Conservation (phyloP, 1,139 yeast species). For the Geotrichum histeridarum region DNA sequence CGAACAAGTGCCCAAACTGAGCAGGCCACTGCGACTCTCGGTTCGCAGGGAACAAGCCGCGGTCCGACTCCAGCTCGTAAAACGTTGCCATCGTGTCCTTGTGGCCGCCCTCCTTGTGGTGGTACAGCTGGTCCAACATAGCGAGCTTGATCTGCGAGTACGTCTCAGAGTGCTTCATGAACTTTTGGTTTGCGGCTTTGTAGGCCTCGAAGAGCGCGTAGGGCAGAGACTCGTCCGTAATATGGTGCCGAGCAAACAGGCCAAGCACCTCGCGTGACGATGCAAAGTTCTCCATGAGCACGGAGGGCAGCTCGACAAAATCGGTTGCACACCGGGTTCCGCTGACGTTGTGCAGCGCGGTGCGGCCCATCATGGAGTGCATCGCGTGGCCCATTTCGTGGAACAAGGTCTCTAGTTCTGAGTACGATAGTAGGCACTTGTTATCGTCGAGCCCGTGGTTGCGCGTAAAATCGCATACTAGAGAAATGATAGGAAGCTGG, state of each 20-base stretch:
- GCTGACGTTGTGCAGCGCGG: constrained; percentile 81
- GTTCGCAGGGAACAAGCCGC: constrained; percentile 37
- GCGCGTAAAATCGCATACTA: constrained; percentile 77
- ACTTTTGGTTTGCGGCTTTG: constrained; percentile 46
- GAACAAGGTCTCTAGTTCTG: constrained; percentile 87
- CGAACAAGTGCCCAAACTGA: constrained; percentile 85
- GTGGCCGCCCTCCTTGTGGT: constrained; percentile 38
- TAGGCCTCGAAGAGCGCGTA: constrained; percentile 21
- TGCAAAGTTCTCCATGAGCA: constrained; percentile 89
- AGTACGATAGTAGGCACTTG: constrained; percentile 54
- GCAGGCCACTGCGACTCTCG: constrained; percentile 81
- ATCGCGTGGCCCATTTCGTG: constrained; percentile 99
- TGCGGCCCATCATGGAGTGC: constrained; percentile 94
- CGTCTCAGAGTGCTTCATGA: constrained; percentile 65
- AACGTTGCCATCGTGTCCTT: constrained; percentile 57
- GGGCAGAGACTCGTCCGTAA: constrained; percentile 62
- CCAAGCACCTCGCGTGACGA: constrained; percentile 71
- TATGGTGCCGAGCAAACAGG: constrained; percentile 68
- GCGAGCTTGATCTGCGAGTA: constrained; percentile 90
- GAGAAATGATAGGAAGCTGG: constrained; percentile 84
- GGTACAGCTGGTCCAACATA: constrained; percentile 74
- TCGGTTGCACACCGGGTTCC: constrained; percentile 96
- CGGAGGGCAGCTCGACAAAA: constrained; percentile 93
- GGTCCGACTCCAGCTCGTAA: constrained; percentile 55
- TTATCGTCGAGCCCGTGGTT: constrained; percentile 9